Evolutionary conservation across 176 grass and related monocot species (phyloP), one percentile per base, ranked within the genome.

Genomic region (Calamus simplicifolius): DNA sequence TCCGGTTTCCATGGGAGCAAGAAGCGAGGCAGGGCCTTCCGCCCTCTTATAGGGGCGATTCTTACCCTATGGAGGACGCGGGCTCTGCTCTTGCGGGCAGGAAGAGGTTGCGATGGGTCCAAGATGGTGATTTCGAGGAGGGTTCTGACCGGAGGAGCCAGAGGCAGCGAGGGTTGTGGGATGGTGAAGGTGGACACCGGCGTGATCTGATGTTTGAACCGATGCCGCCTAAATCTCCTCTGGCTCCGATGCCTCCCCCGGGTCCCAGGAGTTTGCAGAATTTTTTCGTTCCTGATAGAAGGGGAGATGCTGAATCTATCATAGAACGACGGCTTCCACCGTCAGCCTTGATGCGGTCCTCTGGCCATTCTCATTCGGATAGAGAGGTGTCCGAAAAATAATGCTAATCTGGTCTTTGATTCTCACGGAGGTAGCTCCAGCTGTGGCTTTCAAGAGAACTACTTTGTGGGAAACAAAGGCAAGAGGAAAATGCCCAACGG

Each of bases 401-500:
- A 25, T 56, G 14, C 57, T 7, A 56, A 51, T 19, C 52, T 55
- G 29, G 25, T 16, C 10, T 31, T 19, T 31, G 57, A 71, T 31
- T 68, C 62, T 31, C 70, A 73, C 19, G 5, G 18, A 13, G 4
- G 52, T 29, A 59, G 66, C 0, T n/a, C 60, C 26, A 66, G 73
- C 16, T 67, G 56, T 29, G 75, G 69, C 3, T 56, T 50, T 51
- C 23, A 70, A 16, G 43, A 59, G 19, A 35, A 72, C 23, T 62
- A 62, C 29, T 38, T 62, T 25, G 25, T 18, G 28, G 71, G 75
- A 56, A 73, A 71, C 58, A 91, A 82, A 68, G 79, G 74, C 56
- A 85, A 76, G 61, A 80, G 81, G 69, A 97, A 82, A 68, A 66
- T 80, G 19, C 63, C 58, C 12, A 43, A 52, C 60, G 51, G 56